Evolutionary conservation across 306 rosid genomes (phyloP), one percentile per base, ranked within the genome.

Genomic region (Cicer yamashitae): DNA sequence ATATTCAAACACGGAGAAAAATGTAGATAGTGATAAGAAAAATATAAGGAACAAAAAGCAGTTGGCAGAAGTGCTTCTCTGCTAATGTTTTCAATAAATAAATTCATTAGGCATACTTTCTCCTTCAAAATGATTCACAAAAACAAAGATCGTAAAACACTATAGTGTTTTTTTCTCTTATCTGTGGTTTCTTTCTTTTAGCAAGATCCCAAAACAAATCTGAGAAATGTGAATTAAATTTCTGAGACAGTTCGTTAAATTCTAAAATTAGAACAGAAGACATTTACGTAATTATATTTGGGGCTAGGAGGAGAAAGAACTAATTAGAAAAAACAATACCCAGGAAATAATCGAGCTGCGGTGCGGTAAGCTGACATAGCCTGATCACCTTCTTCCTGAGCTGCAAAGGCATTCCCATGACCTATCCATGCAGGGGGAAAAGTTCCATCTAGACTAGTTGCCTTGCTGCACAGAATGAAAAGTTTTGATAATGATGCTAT

Each of bases 381-480:
- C 83, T 92, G 99, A 82, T 94, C 99, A 69, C 97, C 99, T 87
- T 94, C 99, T 79, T 94, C 96, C 80, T 86, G 88, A 81, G 97
- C 96, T 81, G 99, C 93, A 83, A 79, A 89, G 64, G 97, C 97
- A 74, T 94, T 94, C 44, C 99, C 97, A 80, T 70, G 89, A 44
- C 99, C 99, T 78, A 94, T 92, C 99, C 96, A 92, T 38, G 96
- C 98, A 79, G 97, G 99, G 41, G 97, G 82, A 79, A 94, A 94
- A 72, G 91, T 90, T 75, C 93, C 90, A 78, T 94, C 99, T 41
- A 94, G 88, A 87, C 84, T 90, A 52, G 99, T 90, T 67, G 96
- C 97, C 87, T 94, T 94, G 89, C 97, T 94, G 85, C 75, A 74
- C 20, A 7, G 39, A 71, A 59, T 52, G 71, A 62, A 65, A 76